Evolutionary conservation across 2,329 filamentous ascomycete genomes (phyloP), one percentile per base, ranked within the genome.

Genomic region (Lachnellula occidentalis): DNA sequence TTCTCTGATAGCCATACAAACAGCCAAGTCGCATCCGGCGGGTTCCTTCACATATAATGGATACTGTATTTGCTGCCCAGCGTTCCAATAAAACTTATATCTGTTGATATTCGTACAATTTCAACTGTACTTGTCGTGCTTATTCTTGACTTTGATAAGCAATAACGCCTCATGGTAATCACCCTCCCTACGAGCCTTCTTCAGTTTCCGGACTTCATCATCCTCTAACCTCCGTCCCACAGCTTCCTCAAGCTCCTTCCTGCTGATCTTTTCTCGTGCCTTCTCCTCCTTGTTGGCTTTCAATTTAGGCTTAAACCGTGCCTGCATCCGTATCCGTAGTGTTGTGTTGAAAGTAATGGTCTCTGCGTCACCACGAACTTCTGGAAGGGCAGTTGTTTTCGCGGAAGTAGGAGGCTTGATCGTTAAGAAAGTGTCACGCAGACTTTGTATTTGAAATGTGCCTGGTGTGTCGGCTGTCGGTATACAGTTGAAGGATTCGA

Each of bases 281-380:
- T 88, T 94, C 60, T 90, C 88, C 68, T 92, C 90, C 73, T 92
- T 95, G 0, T 79, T 82, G 9, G 86, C 86, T 71, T 87, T 88
- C 45, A 94, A 72, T 59, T 81, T 81, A 8, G 92, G 92, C 76
- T 96, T 96, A 76, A 95, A 97, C 49, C 89, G 80, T 21, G 92
- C 90, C 74, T 97, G 92, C 92, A 97, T 96, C 51, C 92, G 87
- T 64, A 97, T 82, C 48, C 90, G 80, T 57, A 95, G 70, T 6
- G 85, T 87, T 9, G 89, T 90, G 63, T 80, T 81, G 66, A 88
- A 88, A 4, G 77, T 80, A 49, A 85, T 81, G 8, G 75, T 73
- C 14, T 85, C 82, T 7, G 83, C 86, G 69, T 96, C 90, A 48
- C 90, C 91, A 34, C 90, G 83, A 12, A 95, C 76, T 62, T 92